phyloP scores from a whole-genome alignment of 1,284 basidiomycete genomes.

The Athelia sp. region DNA sequence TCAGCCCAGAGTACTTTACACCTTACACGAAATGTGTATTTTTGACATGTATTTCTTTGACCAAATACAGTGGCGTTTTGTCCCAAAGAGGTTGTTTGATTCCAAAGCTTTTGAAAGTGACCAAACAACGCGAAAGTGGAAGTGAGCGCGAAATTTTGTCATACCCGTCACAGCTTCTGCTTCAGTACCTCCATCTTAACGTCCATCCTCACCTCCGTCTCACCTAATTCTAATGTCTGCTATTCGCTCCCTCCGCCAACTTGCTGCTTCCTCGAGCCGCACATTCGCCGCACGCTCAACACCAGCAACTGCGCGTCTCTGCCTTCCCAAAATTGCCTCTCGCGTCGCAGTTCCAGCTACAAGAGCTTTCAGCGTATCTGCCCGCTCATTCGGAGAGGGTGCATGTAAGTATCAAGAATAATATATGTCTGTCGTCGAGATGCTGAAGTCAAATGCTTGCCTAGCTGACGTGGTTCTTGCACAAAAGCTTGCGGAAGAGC shows the following conservation, averaged over 20 bases:
- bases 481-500: constrained; percentile 77
- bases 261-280: constrained; percentile 29
- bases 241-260: constrained; percentile 29
- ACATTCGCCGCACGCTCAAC: constrained; percentile 24
- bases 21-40: too few relatives aligned
- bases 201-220: constrained; percentile 8
- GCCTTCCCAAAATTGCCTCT: constrained; percentile 16
- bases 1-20: too few relatives aligned
- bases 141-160: constrained; percentile 9
- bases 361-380: constrained; percentile 55
- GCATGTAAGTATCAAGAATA: constrained; percentile 46
- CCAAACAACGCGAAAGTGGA: constrained; percentile 18
- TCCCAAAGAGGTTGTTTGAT: constrained; percentile 17
- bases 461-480: constrained; percentile 72
- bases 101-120: constrained; percentile 16
- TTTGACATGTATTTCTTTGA: too few relatives aligned
- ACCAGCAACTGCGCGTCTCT: constrained; percentile 16
- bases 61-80: not conserved
- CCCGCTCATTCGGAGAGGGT: constrained; percentile 53
- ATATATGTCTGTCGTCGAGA: too few relatives aligned
- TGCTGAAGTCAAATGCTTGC: not conserved
- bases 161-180: constrained; percentile 3
- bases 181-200: constrained; percentile 2
- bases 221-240: constrained; percentile 25
- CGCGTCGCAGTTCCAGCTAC: constrained; percentile 21